These are phyloP conservation scores for Cystoderma amianthinum DNA, from an alignment of 768 basidiomycete species.

Conservation along the genomic window DNA sequence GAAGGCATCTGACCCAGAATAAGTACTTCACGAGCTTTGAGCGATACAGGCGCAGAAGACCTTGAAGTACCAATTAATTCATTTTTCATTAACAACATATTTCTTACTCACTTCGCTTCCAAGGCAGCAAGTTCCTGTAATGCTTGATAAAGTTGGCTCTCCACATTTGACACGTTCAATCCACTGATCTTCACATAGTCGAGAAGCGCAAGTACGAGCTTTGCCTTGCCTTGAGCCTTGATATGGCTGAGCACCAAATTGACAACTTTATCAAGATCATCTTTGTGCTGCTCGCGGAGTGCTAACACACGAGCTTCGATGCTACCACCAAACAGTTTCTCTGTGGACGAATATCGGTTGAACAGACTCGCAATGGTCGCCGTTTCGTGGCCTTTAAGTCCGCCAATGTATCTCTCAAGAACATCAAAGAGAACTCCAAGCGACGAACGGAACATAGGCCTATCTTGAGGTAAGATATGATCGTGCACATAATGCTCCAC, in stretches of 20 bases:
- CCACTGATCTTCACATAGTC: conserved; percentile 85
- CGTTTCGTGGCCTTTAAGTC: conserved; percentile 84
- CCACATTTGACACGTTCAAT: conserved; percentile 67
- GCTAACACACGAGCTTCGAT: conserved; percentile 89
- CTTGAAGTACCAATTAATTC: conserved; percentile 24
- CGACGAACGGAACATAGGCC: conserved; percentile 69
- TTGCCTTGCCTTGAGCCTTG: conserved; percentile 90
- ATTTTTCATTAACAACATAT: not conserved
- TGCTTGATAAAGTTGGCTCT: conserved; percentile 68
- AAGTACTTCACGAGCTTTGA: conserved; percentile 96
- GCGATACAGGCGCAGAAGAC: conserved; percentile 84
- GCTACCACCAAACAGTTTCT: conserved; percentile 89
- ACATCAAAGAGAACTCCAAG: conserved; percentile 66
- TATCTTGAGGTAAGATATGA: conserved; percentile 73
- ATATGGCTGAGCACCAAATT: conserved; percentile 89
- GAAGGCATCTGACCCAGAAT: conserved; percentile 96
- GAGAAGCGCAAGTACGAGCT: conserved; percentile 77
- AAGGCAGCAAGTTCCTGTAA: conserved; percentile 78
- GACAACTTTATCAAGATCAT: conserved; percentile 84
- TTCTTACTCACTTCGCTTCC: conserved; percentile 69
- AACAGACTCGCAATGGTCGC: conserved; percentile 72
- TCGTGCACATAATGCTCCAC: conserved; percentile 83
- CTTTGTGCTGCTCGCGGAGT: conserved; percentile 89
- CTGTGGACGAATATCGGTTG: conserved; percentile 75
- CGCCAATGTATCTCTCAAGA: conserved; percentile 73